phyloP scores from a whole-genome alignment of 192 early-diverging fungal species.

The Coemansia interrupta region DNA sequence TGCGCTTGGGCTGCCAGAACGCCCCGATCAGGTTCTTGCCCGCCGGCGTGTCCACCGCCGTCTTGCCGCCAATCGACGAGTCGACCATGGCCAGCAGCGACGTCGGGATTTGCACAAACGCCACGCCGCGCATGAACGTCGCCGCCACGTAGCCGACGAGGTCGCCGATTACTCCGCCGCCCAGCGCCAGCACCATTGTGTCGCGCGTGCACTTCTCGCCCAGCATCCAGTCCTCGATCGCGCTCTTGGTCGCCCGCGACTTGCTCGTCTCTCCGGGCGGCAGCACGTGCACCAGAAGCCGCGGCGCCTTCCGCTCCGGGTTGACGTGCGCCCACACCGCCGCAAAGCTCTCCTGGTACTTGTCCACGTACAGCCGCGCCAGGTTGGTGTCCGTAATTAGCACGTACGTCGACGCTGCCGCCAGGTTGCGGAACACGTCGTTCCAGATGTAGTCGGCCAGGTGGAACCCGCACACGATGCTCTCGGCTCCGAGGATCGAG shows the following conservation, averaged over 20 bases:
- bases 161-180: slow-evolving; percentile 97
- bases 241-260: slow-evolving; percentile 79
- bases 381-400: slow-evolving; percentile 86
- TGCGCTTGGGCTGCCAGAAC: slow-evolving; percentile 93
- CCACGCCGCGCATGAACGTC: slow-evolving; percentile 95
- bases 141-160: slow-evolving; percentile 94
- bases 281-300: slow-evolving; percentile 72
- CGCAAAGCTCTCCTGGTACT: slow-evolving; percentile 57
- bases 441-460: slow-evolving; percentile 68
- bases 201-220: slow-evolving; percentile 82
- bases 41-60: slow-evolving; percentile 90
- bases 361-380: slow-evolving; percentile 68
- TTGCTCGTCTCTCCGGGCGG: slow-evolving; percentile 87
- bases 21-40: slow-evolving; percentile 95
- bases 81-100: slow-evolving; percentile 97
- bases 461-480: slow-evolving; percentile 82
- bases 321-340: slow-evolving; percentile 27
- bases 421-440: slow-evolving; percentile 68
- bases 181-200: slow-evolving; percentile 87
- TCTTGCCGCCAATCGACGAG: slow-evolving; percentile 96
- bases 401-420: slow-evolving; percentile 76
- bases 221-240: slow-evolving; percentile 91
- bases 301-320: slow-evolving; percentile 26
- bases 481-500: slow-evolving; percentile 82
- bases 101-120: slow-evolving; percentile 93